Evolutionary conservation across 2,329 filamentous ascomycete species (phyloP), one percentile per base, ranked within the genome.

Genomic region (Penicillium sp.): DNA sequence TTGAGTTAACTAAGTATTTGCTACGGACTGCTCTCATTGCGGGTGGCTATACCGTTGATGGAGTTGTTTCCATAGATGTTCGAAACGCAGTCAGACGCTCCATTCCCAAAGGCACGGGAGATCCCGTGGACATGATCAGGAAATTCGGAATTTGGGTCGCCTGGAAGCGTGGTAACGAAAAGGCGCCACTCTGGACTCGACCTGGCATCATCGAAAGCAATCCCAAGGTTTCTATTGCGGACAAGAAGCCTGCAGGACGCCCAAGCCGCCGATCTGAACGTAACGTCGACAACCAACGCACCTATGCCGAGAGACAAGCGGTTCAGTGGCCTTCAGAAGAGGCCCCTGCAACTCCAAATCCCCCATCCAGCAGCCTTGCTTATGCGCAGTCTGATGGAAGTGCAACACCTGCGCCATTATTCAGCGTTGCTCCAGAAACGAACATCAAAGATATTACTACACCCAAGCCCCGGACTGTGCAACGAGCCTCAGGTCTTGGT

Each of bases 121-220:
- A 89, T 55, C 84, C 86, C 5, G 71, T 88, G n/a, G 80, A 84
- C 31, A 73, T 84, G 35, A 82, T 85, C 56, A 81, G 82, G 63
- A 81, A 74, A 17, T 88, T 89, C 62, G 86, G 84, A 6, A 77
- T 87, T 56, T 89, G 86, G 86, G 81, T 84, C 57, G 84, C 86
- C 3, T 88, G 86, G 86, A 88, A 89, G 69, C 81, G 83, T 54
- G 86, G 86, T 12, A 86, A 87, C 66, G 84, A 87, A 62, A 76
- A 76, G 56, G 82, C 86, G 48, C 84, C 85, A 31, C 77, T 81
- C 45, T 89, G 86, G 86, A 85, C 85, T 41, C 78, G 83, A 55
- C 82, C 82, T 2, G 83, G 86, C 62, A 79, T 79, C 46, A 77
- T 81, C 17, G 76, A 84, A 45, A 80, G 80, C 46, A 82, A 78